Evolutionary conservation across 176 grass and related monocot genomes (phyloP).

Genomic region (Elaeis guineensis): DNA sequence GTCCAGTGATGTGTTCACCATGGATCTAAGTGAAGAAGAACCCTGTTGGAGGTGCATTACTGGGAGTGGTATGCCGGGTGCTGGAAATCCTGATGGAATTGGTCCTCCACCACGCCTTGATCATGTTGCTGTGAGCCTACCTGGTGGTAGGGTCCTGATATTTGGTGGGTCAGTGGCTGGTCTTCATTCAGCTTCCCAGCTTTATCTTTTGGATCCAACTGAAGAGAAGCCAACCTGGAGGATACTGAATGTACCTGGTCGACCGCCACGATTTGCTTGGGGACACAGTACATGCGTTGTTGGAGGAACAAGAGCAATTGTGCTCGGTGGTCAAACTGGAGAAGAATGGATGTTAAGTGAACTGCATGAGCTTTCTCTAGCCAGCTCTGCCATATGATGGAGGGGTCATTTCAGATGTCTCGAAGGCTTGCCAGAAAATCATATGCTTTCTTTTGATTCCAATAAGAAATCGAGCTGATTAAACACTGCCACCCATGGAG

Average conservation of each 20-base stretch:
- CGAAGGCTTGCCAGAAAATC: too few species aligned
- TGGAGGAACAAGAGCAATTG: slow-evolving; percentile 18
- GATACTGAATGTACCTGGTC: slow-evolving; percentile 16
- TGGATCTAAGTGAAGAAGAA: slow-evolving; percentile 15
- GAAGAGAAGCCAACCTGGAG: slow-evolving; percentile 17
- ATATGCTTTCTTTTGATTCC: not conserved
- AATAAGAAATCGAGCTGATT: not conserved
- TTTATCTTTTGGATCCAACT: slow-evolving; percentile 16
- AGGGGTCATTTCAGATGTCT: too few species aligned
- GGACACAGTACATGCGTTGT: slow-evolving; percentile 17
- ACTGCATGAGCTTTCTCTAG: slow-evolving; percentile 14
- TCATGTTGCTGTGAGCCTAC: slow-evolving; percentile 16
- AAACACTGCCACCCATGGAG: too few species aligned
- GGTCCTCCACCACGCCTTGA: slow-evolving; percentile 18
- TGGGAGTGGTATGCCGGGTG: slow-evolving; percentile 15
- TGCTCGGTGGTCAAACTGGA: slow-evolving; percentile 16
- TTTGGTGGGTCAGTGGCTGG: slow-evolving; percentile 17
- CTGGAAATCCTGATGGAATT: slow-evolving; percentile 10
- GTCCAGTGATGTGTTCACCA: slow-evolving; percentile 16
- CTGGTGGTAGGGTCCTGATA: slow-evolving; percentile 13
- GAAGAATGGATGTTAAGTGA: slow-evolving; percentile 18
- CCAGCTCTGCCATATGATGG: not conserved
- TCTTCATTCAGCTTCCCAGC: slow-evolving; percentile 20
- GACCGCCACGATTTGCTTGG: slow-evolving; percentile 12
- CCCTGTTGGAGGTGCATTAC: slow-evolving; percentile 19